These are phyloP conservation scores for Musa beccarii DNA, from an alignment of 176 grass and related monocot species.

Conservation along the genomic window DNA sequence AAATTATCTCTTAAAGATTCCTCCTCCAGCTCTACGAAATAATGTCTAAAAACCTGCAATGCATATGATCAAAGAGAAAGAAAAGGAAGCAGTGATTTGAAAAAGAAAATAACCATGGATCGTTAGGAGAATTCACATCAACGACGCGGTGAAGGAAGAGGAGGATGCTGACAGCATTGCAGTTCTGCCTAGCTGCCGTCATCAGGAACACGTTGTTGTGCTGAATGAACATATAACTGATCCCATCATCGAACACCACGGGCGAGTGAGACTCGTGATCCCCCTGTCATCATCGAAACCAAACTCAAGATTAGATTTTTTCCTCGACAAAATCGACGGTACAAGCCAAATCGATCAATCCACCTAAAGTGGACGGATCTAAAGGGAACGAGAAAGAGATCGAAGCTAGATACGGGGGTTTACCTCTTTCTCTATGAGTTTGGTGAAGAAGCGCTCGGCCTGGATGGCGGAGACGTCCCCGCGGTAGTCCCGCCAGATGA, in stretches of 20 bases:
- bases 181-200: slow-evolving; percentile 90
- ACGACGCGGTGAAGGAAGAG: slow-evolving; percentile 84
- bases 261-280: slow-evolving; percentile 77
- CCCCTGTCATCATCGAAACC: slow-evolving; percentile 26
- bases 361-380: background rate
- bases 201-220: slow-evolving; percentile 90
- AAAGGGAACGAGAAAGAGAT: background rate
- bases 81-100: background rate
- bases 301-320: slow-evolving; percentile 2
- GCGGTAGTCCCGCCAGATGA: slow-evolving; percentile 97
- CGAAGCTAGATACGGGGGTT: background rate
- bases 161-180: slow-evolving; percentile 85
- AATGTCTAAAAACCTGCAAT: slow-evolving; percentile 88
- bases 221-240: slow-evolving; percentile 97
- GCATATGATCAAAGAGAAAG: background rate
- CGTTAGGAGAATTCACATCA: slow-evolving; percentile 36
- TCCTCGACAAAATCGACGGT: background rate
- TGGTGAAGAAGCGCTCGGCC: slow-evolving; percentile 98
- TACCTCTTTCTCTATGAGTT: slow-evolving; percentile 96
- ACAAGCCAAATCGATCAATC: background rate
- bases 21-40: slow-evolving; percentile 92
- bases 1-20: slow-evolving; percentile 97
- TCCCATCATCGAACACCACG: slow-evolving; percentile 69
- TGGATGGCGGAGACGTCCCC: slow-evolving; percentile 91
- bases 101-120: background rate